Evolutionary conservation across 1,284 basidiomycete genomes (phyloP), one percentile per base, ranked within the genome.

Genomic region (Puccinia triticina): DNA sequence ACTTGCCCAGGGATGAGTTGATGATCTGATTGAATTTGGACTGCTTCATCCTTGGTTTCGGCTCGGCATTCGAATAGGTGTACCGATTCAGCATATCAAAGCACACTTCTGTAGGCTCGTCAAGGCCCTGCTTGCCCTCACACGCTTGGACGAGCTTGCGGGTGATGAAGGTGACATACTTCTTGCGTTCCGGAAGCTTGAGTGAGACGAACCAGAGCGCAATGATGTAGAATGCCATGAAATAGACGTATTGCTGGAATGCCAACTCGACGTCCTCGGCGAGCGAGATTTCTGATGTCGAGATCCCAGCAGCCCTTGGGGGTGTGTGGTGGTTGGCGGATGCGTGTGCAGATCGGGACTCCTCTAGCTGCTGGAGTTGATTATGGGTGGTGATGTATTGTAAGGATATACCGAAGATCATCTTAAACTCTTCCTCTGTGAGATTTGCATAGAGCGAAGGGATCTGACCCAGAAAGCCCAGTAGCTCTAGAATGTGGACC

Each of bases 31-130:
- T 83, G 89, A 86, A 66, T 95, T 92, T 84, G 90, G 91, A 83
- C 98, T 89, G 83, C 93, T 90, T 0, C 59, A 90, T 90, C 0
- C 93, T 91, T 0, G 96, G 95, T 74, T 94, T 91, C 0, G 96
- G 94, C 86, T 98, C 95, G 18, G 95, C 95, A 85, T 93, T 96
- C 32, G 93, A 94, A 86, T 96, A 98, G 0, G 96, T 93, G 87
- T 97, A 98, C 23, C 97, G 90, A 26, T 95, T 93, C 10, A 99
- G 90, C 93, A 96, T 99, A 87, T 99, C 97, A 86, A 99, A 96
- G 87, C 95, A 97, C 32, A 98, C 96, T 87, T 98, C 94, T 0
- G 95, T 95, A 69, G 93, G 92, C 84, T 94, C 94, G 86, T 98
- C 95, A 1, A 97, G 89, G 59, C 91, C 89, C 4, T 89, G 88